Percentiles rank a stretch among this genome's conserved stretches.
phyloP scores from a whole-genome alignment of 2,329 filamentous ascomycete species.

The Clonostachys solani region DNA sequence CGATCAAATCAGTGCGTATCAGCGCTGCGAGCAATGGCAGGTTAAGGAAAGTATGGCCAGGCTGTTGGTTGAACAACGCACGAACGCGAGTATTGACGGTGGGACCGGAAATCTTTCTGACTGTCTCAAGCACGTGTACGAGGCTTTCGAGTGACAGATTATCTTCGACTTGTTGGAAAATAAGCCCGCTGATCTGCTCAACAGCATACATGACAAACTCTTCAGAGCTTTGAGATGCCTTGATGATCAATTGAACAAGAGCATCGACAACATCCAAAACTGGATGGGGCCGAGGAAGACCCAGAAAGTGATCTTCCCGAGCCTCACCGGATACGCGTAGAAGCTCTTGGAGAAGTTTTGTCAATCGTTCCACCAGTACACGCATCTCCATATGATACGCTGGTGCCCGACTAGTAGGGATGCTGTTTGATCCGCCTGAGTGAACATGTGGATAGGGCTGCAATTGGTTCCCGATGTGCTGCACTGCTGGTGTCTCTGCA shows the following conservation, averaged over 20 bases:
- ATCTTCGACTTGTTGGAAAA: slow-evolving; percentile 51
- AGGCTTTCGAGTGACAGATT: slow-evolving; percentile 56
- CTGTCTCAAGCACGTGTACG: slow-evolving; percentile 56
- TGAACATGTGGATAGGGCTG: slow-evolving; percentile 53
- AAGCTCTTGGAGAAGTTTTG: slow-evolving; percentile 54
- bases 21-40: slow-evolving; percentile 54
- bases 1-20: slow-evolving; percentile 55
- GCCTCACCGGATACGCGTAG: slow-evolving; percentile 47
- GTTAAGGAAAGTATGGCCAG: slow-evolving; percentile 50
- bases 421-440: slow-evolving; percentile 20
- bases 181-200: slow-evolving; percentile 52
- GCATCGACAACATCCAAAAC: slow-evolving; percentile 61
- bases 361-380: slow-evolving; percentile 48
- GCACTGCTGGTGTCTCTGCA: slow-evolving; percentile 53
- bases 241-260: slow-evolving; percentile 58
- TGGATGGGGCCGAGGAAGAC: slow-evolving; percentile 53
- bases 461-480: slow-evolving; percentile 47
- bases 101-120: slow-evolving; percentile 55
- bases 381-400: slow-evolving; percentile 47
- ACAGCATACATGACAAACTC: slow-evolving; percentile 55
- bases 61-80: slow-evolving; percentile 51
- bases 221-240: slow-evolving; percentile 56
- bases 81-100: slow-evolving; percentile 50
- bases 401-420: slow-evolving; percentile 46
- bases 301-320: slow-evolving; percentile 54